Evolutionary conservation across 2,329 filamentous ascomycete genomes (phyloP).

Genomic region (Alternaria sp.): DNA sequence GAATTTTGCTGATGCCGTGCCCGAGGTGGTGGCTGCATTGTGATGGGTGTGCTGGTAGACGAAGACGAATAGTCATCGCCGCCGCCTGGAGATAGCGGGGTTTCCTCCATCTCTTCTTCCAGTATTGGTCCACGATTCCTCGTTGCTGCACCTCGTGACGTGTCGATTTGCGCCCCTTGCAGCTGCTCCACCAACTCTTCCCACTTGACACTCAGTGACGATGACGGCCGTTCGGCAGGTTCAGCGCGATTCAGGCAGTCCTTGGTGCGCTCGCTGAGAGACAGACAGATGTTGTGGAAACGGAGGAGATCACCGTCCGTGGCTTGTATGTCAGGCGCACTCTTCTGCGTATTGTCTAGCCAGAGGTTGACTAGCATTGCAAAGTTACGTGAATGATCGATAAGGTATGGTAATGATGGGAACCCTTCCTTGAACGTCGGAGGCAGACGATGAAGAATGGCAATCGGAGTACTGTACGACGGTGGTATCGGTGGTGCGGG

Average conservation of each 20-base stretch:
- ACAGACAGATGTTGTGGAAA: slow-evolving; percentile 58
- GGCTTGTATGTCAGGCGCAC: slow-evolving; percentile 46
- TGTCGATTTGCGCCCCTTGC: slow-evolving; percentile 42
- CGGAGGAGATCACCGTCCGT: slow-evolving; percentile 55
- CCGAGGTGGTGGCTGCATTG: slow-evolving; percentile 40
- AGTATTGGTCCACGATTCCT: slow-evolving; percentile 35
- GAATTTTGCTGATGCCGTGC: slow-evolving; percentile 39
- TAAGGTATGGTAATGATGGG: slow-evolving; percentile 88
- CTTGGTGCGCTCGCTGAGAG: slow-evolving; percentile 55
- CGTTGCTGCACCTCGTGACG: slow-evolving; percentile 40
- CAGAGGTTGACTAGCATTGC: slow-evolving; percentile 83
- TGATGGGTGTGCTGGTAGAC: slow-evolving; percentile 43
- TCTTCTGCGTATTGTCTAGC: slow-evolving; percentile 62
- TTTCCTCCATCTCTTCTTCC: slow-evolving; percentile 33
- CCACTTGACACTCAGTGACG: slow-evolving; percentile 57
- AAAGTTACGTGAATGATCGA: slow-evolving; percentile 86
- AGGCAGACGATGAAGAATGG: slow-evolving; percentile 83
- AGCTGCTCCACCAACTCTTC: slow-evolving; percentile 60
- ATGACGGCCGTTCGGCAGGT: slow-evolving; percentile 58
- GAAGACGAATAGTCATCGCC: slow-evolving; percentile 38
- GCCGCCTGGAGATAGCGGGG: slow-evolving; percentile 30
- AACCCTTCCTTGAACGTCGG: slow-evolving; percentile 87
- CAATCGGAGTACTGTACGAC: slow-evolving; percentile 89
- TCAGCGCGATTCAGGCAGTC: slow-evolving; percentile 60
- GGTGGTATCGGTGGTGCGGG: slow-evolving; percentile 72